Evolutionary conservation across 73 alveolate genomes (phyloP).

Genomic region (Durusdinium trenchii): DNA sequence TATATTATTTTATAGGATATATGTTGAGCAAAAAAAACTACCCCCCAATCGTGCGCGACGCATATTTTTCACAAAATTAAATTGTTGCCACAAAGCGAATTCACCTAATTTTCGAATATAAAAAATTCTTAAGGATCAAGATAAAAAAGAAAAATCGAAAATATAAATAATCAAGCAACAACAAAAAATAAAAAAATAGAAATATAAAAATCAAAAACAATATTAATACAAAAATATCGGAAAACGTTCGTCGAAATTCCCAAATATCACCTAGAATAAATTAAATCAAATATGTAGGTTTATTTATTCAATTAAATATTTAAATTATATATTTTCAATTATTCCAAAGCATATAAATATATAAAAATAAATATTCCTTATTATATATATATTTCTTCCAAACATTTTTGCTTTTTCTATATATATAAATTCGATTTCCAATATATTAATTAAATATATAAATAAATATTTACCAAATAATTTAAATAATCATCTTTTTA

Average conservation of each 20-base stretch:
- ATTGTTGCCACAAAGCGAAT: too few relatives aligned
- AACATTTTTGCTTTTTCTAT: not conserved
- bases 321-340: not conserved
- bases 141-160: too few relatives aligned
- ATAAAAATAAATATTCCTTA: not conserved
- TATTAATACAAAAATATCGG: not conserved
- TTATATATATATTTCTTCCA: not conserved
- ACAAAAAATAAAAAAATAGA: too few relatives aligned
- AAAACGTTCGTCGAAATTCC: not conserved
- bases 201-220: not conserved
- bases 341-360: not conserved
- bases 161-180: too few relatives aligned
- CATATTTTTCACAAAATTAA: too few relatives aligned
- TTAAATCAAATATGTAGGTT: not conserved
- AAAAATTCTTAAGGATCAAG: too few relatives aligned
- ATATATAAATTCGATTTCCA: not conserved
- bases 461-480: not conserved
- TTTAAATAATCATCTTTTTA: not conserved
- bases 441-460: not conserved
- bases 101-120: too few relatives aligned
- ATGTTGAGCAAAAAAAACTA: too few relatives aligned
- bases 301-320: not conserved
- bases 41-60: too few relatives aligned
- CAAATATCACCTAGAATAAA: too few relatives aligned
- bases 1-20: too few relatives aligned